A percentile compares a stretch with the other conserved stretches of the same genome.
Evolutionary conservation across 495 filamentous ascomycete species (phyloP).

Genomic region (Penicillium antarcticum): DNA sequence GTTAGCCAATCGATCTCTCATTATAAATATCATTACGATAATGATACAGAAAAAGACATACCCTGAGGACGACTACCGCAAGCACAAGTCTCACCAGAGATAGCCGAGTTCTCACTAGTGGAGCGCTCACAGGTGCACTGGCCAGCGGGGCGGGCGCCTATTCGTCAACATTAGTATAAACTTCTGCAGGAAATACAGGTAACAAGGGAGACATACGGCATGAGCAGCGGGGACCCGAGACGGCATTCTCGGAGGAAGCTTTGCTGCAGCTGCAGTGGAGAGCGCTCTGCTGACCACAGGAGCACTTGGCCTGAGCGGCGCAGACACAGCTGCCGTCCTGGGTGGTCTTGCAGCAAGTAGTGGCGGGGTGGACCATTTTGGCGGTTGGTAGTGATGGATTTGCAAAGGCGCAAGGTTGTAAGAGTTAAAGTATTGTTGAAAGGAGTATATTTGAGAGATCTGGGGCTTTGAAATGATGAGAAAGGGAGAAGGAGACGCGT

Average conservation of each 20-base stretch:
- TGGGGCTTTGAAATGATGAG: neutral
- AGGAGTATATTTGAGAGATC: neutral
- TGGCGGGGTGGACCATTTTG: slow-evolving; percentile 50
- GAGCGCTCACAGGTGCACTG: slow-evolving; percentile 81
- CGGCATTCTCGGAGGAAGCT: slow-evolving; percentile 68
- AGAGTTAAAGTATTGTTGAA: neutral
- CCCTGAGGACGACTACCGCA: slow-evolving; percentile 73
- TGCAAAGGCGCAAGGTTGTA: neutral
- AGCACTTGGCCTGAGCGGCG: slow-evolving; percentile 68
- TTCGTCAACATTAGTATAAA: slow-evolving; percentile 7
- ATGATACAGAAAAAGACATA: slow-evolving; percentile 35
- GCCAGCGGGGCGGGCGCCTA: slow-evolving; percentile 68
- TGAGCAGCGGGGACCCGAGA: slow-evolving; percentile 75
- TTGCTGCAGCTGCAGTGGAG: slow-evolving; percentile 84
- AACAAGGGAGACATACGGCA: slow-evolving; percentile 58
- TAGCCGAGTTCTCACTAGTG: slow-evolving; percentile 62
- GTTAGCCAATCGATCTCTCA: neutral
- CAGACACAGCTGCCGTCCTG: slow-evolving; percentile 54
- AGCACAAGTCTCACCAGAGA: slow-evolving; percentile 59
- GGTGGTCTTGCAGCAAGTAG: slow-evolving; percentile 63
- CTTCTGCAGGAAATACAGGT: neutral
- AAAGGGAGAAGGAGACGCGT: neutral
- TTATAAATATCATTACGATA: neutral
- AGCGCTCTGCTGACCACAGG: slow-evolving; percentile 82
- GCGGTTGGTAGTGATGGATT: slow-evolving; percentile 6